Percentiles rank a stretch among this genome's conserved stretches.
These are phyloP conservation scores for Pleurotus salmoneostramineus DNA, from an alignment of 768 basidiomycete species.

Conservation along the genomic window DNA sequence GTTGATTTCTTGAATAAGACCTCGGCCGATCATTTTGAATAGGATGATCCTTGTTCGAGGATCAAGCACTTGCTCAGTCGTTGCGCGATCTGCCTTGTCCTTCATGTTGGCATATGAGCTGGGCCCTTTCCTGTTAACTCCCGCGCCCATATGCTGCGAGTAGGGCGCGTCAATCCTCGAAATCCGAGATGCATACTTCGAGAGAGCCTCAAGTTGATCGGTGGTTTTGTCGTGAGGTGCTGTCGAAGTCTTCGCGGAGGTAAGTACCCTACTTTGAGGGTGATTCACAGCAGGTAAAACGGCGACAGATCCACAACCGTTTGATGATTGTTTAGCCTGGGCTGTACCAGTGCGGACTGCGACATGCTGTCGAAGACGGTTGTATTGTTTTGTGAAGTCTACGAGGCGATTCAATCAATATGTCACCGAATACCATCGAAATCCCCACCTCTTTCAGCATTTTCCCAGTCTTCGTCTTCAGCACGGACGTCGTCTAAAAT, in stretches of 20 bases:
- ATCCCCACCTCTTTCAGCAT: constrained; percentile 70
- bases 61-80: constrained; percentile 95
- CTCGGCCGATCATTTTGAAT: constrained; percentile 94
- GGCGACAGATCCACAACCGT: constrained; percentile 46
- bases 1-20: constrained; percentile 84
- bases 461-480: constrained; percentile 89
- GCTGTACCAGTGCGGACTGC: constrained; percentile 75
- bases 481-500: constrained; percentile 56
- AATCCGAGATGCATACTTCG: constrained; percentile 74
- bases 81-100: constrained; percentile 96
- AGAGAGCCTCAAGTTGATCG: constrained; percentile 70
- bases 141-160: constrained; percentile 44
- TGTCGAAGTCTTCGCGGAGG: constrained; percentile 20
- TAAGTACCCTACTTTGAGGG: constrained; percentile 31
- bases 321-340: constrained; percentile 51
- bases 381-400: constrained; percentile 99
- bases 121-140: constrained; percentile 91
- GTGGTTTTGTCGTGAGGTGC: constrained; percentile 46
- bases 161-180: constrained; percentile 76
- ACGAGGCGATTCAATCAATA: constrained; percentile 7
- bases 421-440: neutral
- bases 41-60: constrained; percentile 91
- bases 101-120: constrained; percentile 84
- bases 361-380: constrained; percentile 88
- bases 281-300: constrained; percentile 71